Conservation (phyloP, 495 filamentous ascomycete genomes). For the Penicillium atrosanguineum region DNA sequence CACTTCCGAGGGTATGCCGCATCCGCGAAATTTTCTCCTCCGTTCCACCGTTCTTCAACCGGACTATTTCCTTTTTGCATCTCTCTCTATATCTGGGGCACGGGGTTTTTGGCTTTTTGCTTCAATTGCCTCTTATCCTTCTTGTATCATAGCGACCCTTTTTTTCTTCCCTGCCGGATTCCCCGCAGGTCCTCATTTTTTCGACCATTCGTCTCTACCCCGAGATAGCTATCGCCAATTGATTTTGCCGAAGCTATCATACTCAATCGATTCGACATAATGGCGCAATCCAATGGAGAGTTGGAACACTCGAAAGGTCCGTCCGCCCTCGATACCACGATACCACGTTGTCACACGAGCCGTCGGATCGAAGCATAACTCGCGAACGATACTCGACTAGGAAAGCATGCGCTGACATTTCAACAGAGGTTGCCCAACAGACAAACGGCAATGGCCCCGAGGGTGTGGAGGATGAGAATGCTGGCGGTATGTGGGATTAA, state of each 20-base stretch:
- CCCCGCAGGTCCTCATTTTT: slow-evolving; percentile 6
- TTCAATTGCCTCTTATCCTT: slow-evolving; percentile 42
- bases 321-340: slow-evolving; percentile 12
- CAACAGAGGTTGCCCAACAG: slow-evolving; percentile 33
- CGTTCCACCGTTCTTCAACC: slow-evolving; percentile 26
- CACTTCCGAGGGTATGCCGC: slow-evolving; percentile 46
- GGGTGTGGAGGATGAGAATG: slow-evolving; percentile 39
- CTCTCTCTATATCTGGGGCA: slow-evolving; percentile 28
- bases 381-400: neutral
- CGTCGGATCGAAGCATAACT: slow-evolving; percentile 8
- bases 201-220: slow-evolving; percentile 16
- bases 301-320: slow-evolving; percentile 44
- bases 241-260: slow-evolving; percentile 17
- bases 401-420: slow-evolving; percentile 22
- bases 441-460: slow-evolving; percentile 35
- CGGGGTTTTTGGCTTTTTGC: slow-evolving; percentile 37
- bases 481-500: slow-evolving; percentile 35
- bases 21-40: slow-evolving; percentile 47
- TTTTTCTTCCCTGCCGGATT: slow-evolving; percentile 6
- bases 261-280: slow-evolving; percentile 26
- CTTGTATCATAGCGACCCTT: slow-evolving; percentile 36
- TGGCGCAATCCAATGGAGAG: slow-evolving; percentile 45
- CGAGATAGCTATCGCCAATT: slow-evolving; percentile 20
- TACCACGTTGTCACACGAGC: slow-evolving; percentile 10
- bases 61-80: slow-evolving; percentile 29